These are phyloP conservation scores for Coffea canephora DNA, from an alignment of 257 asterid species.

Conservation along the genomic window DNA sequence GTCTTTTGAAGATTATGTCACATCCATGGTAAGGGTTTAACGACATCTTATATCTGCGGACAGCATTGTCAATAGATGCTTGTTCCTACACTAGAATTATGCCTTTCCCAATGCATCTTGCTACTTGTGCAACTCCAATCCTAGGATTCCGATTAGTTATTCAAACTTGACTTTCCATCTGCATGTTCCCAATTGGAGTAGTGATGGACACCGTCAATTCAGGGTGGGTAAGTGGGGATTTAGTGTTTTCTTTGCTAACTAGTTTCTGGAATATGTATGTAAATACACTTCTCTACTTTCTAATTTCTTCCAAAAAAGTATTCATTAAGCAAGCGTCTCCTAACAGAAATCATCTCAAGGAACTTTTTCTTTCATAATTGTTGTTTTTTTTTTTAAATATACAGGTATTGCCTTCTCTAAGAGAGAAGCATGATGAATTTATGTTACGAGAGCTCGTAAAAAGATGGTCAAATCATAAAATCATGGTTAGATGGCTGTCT, in stretches of 20 bases:
- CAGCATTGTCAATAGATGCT: too few relatives aligned
- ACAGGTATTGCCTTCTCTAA: conserved; percentile 74
- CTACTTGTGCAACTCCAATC: background rate
- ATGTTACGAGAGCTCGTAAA: conserved; percentile 92
- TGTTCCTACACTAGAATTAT: background rate
- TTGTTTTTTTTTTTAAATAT: background rate
- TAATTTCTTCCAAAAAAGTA: background rate
- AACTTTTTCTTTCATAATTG: background rate
- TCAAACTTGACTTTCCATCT: background rate
- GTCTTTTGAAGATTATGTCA: conserved; percentile 75
- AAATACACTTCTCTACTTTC: background rate
- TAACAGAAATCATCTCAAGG: background rate
- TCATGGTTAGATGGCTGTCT: conserved; percentile 99
- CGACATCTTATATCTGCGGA: background rate
- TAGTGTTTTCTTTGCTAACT: background rate
- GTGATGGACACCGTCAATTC: background rate
- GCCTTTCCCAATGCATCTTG: background rate
- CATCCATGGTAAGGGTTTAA: conserved; percentile 55
- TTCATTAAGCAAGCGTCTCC: background rate
- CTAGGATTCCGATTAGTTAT: background rate
- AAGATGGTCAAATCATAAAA: conserved; percentile 91
- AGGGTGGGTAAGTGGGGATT: background rate
- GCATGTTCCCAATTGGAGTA: background rate
- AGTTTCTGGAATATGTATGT: background rate
- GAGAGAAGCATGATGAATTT: conserved; percentile 92